Conservation (phyloP, 257 asterid genomes). For the Fraxinus quadrangulata region DNA sequence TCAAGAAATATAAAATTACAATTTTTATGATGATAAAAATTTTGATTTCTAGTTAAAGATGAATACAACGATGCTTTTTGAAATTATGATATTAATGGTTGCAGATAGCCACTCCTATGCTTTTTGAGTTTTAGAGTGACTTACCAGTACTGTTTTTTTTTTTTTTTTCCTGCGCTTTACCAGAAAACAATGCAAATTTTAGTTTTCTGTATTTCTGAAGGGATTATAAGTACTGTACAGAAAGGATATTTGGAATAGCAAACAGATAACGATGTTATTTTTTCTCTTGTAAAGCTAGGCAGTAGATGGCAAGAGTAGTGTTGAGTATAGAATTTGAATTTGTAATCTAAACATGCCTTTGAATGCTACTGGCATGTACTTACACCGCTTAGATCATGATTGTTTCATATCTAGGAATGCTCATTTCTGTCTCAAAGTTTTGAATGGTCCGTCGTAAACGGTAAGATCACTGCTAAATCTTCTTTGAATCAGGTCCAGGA, state of each 20-base stretch:
- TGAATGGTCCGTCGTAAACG: neutral
- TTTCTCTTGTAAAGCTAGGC: neutral
- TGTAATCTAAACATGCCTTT: neutral
- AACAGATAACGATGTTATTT: neutral
- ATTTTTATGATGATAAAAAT: neutral
- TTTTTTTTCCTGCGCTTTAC: neutral
- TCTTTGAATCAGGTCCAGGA: neutral
- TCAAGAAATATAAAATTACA: constrained; percentile 1
- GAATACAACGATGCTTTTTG: neutral
- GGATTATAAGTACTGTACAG: neutral
- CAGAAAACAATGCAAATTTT: neutral
- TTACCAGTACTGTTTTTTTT: neutral
- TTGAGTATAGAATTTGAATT: neutral
- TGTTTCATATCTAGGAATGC: neutral
- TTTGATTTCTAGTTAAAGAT: neutral
- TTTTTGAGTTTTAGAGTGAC: neutral
- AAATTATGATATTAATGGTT: neutral
- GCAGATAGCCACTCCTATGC: neutral
- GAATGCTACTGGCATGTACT: neutral
- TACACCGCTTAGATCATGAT: neutral
- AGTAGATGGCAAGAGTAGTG: neutral
- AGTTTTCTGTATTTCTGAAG: neutral
- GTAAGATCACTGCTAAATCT: neutral
- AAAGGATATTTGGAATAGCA: neutral
- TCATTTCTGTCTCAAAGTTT: neutral